Percentiles rank a stretch among this genome's conserved stretches.
These are phyloP conservation scores for Keithomyces neogunnii DNA, from an alignment of 2,329 filamentous ascomycete species.

Conservation along the genomic window DNA sequence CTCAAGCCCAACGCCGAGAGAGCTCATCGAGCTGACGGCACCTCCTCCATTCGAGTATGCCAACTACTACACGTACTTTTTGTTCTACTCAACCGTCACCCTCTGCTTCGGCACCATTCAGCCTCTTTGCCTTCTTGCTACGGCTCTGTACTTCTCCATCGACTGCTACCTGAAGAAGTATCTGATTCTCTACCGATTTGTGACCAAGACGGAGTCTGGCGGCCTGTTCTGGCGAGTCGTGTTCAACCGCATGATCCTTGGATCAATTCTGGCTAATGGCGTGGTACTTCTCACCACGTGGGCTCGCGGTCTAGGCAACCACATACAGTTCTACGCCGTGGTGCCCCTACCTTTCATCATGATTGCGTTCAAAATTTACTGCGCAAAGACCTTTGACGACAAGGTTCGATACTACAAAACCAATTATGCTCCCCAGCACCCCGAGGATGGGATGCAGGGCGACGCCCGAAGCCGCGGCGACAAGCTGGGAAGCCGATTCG, in stretches of 20 bases:
- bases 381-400: constrained; percentile 64
- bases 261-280: constrained; percentile 66
- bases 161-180: constrained; percentile 95
- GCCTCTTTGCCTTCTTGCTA: constrained; percentile 77
- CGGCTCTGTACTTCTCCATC: constrained; percentile 79
- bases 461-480: constrained; percentile 51
- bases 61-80: constrained; percentile 95
- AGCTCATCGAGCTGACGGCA: constrained; percentile 86
- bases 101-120: constrained; percentile 80
- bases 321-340: constrained; percentile 54
- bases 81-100: constrained; percentile 87
- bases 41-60: constrained; percentile 92
- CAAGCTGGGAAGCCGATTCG: constrained; percentile 69
- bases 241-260: constrained; percentile 89
- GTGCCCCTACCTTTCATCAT: constrained; percentile 71
- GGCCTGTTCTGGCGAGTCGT: constrained; percentile 87
- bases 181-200: constrained; percentile 83
- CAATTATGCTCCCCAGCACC: constrained; percentile 41
- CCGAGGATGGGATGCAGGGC: constrained; percentile 35
- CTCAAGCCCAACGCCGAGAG: constrained; percentile 76
- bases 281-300: constrained; percentile 71
- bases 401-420: constrained; percentile 75
- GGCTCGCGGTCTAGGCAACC: constrained; percentile 55
- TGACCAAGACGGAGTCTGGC: constrained; percentile 94
- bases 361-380: constrained; percentile 80